Conservation (phyloP, 108 stramenopile species). For the Licmophora abbreviata region DNA sequence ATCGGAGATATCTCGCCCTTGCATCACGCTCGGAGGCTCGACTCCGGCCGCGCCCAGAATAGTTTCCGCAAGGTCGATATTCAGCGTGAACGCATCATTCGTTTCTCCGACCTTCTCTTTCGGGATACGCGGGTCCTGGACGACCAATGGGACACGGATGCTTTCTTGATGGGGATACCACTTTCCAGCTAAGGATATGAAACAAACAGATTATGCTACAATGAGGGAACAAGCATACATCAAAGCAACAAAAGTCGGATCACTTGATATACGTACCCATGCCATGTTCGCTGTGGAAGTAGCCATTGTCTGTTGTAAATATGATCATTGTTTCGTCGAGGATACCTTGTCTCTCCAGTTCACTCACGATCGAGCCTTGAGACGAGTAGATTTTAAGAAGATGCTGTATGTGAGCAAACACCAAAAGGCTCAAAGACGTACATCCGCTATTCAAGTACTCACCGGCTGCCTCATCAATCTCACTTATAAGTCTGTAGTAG, state of each 20-base stretch:
- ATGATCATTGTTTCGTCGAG: constrained; percentile 65
- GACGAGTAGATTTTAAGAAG: not conserved
- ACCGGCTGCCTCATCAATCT: constrained; percentile 58
- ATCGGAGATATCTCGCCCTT: constrained; percentile 67
- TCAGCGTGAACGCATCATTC: constrained; percentile 66
- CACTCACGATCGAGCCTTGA: constrained; percentile 49
- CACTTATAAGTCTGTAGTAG: constrained; percentile 70
- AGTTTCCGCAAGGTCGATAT: constrained; percentile 73
- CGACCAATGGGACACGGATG: constrained; percentile 72
- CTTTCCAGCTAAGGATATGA: too few species aligned
- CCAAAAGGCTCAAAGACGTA: too few species aligned
- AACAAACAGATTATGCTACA: constrained; percentile 18
- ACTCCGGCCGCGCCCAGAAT: constrained; percentile 61
- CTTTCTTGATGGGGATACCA: constrained; percentile 77
- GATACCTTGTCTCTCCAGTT: constrained; percentile 38
- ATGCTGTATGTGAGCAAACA: not conserved
- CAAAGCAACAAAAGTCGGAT: not conserved
- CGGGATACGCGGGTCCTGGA: constrained; percentile 75
- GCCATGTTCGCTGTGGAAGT: constrained; percentile 58
- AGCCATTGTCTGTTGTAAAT: constrained; percentile 85
- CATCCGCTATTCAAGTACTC: too few species aligned
- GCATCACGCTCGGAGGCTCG: constrained; percentile 41
- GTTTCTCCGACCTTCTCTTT: constrained; percentile 30
- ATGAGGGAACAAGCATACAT: not conserved
- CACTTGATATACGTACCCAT: not conserved